phyloP scores from a whole-genome alignment of 164 flowering plant genomes.

The Nymphaea thermarum region DNA sequence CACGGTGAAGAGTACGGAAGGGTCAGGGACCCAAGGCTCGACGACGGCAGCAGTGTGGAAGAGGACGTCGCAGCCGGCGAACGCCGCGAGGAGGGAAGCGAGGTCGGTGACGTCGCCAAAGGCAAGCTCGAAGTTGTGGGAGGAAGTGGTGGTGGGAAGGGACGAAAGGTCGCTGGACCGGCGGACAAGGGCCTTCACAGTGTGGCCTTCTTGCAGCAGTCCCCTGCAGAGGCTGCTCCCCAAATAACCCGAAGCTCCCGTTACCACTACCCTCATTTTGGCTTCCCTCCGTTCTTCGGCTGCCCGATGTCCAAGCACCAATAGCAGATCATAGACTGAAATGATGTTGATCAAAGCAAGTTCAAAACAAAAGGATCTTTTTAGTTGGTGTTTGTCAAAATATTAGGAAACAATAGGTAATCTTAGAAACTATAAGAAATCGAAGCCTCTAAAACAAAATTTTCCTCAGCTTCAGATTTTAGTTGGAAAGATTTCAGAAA shows the following conservation, averaged over 20 bases:
- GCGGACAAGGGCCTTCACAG: slow-evolving; percentile 76
- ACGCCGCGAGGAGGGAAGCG: slow-evolving; percentile 54
- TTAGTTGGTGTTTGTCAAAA: too few species aligned
- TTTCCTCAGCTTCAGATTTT: too few species aligned
- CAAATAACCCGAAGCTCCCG: slow-evolving; percentile 87
- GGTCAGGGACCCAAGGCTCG: slow-evolving; percentile 92
- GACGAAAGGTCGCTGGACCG: slow-evolving; percentile 55
- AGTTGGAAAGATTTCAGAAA: too few species aligned
- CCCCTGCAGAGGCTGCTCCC: slow-evolving; percentile 68
- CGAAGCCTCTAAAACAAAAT: too few species aligned
- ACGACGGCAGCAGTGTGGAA: slow-evolving; percentile 87
- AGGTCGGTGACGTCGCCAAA: slow-evolving; percentile 80
- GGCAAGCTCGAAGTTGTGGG: slow-evolving; percentile 32
- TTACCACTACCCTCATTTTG: slow-evolving; percentile 47
- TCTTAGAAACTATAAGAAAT: too few species aligned
- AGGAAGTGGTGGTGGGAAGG: slow-evolving; percentile 17
- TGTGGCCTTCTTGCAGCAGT: slow-evolving; percentile 41
- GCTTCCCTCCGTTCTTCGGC: background rate
- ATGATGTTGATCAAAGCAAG: too few species aligned
- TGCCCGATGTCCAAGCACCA: too few species aligned
- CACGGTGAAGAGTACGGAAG: slow-evolving; percentile 59
- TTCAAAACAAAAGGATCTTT: too few species aligned
- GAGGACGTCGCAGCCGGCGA: slow-evolving; percentile 55
- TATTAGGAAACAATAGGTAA: too few species aligned
- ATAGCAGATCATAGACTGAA: too few species aligned